Conservation (phyloP, 371 early-diverging fungal genomes). For the Mucor irregularis region DNA sequence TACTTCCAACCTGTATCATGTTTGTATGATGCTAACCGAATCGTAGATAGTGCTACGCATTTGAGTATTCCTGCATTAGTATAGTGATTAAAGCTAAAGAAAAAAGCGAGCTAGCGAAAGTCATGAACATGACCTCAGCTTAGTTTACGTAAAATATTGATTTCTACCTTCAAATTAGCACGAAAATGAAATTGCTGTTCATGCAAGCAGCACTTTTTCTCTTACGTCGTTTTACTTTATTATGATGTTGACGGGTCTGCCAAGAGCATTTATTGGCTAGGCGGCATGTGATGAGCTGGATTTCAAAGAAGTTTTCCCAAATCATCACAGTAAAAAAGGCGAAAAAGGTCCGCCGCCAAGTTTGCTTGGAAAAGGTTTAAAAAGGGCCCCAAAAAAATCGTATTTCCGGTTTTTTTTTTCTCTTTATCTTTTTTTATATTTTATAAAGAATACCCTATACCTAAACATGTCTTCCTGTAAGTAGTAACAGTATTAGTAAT, state of each 20-base stretch:
- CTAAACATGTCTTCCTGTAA: constrained; percentile 2
- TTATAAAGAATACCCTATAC: not conserved
- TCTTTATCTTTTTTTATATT: constrained; percentile 5
- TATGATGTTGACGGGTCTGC: not conserved
- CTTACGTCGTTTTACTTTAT: not conserved
- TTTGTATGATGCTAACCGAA: no score
- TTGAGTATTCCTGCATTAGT: no score
- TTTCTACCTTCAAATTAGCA: no score
- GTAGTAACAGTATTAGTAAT: not conserved
- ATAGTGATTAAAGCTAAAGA: no score
- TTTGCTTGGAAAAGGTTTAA: constrained; percentile 7
- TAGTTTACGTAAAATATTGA: no score
- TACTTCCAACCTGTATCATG: no score
- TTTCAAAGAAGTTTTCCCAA: not conserved
- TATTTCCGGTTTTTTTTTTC: not conserved
- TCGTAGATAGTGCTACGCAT: no score
- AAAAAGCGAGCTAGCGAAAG: no score
- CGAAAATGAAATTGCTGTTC: no score
- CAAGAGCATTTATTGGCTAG: not conserved
- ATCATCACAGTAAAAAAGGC: not conserved
- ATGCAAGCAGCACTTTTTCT: no score
- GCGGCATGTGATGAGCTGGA: not conserved
- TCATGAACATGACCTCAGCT: no score
- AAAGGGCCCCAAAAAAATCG: not conserved
- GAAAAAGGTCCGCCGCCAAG: not conserved